Conservation (phyloP, 2,329 filamentous ascomycete genomes). For the Alternaria postmessia region DNA sequence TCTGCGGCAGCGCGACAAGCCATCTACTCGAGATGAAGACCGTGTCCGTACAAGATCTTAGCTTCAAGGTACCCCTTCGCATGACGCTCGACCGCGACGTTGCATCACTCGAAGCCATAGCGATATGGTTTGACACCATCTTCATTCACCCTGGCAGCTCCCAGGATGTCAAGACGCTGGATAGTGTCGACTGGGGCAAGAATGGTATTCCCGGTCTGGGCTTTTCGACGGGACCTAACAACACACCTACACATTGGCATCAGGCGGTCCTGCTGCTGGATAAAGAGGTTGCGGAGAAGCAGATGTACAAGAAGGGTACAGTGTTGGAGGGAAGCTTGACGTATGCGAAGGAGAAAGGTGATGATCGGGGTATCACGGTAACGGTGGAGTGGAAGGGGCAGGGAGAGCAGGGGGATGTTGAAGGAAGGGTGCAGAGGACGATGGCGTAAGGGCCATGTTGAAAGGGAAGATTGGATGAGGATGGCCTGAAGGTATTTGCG, state of each 20-base stretch:
- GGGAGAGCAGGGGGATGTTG: constrained; percentile 37
- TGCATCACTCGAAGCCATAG: constrained; percentile 81
- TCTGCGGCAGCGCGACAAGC: constrained; percentile 68
- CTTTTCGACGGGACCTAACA: constrained; percentile 85
- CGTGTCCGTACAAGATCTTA: constrained; percentile 74
- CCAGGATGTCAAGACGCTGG: constrained; percentile 50
- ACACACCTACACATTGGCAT: constrained; percentile 87
- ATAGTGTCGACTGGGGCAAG: constrained; percentile 69
- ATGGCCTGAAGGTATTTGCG: background rate
- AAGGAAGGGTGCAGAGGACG: constrained; percentile 42
- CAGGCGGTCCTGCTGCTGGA: constrained; percentile 80
- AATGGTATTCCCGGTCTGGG: constrained; percentile 68
- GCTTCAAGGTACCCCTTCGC: constrained; percentile 75
- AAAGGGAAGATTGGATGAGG: background rate
- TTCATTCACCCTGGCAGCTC: constrained; percentile 69
- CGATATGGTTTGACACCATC: constrained; percentile 94
- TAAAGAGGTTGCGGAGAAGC: constrained; percentile 58
- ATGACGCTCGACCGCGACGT: constrained; percentile 68
- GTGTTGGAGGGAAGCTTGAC: constrained; percentile 74
- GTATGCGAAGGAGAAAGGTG: constrained; percentile 69
- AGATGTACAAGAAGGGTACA: constrained; percentile 61
- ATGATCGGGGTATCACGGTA: constrained; percentile 52
- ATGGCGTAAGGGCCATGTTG: constrained; percentile 28
- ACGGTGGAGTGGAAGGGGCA: constrained; percentile 49
- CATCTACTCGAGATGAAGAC: constrained; percentile 79